Percentiles rank a stretch among this genome's conserved stretches.
phyloP scores from a whole-genome alignment of 139 green algal genomes.

The Haematococcus sp. region DNA sequence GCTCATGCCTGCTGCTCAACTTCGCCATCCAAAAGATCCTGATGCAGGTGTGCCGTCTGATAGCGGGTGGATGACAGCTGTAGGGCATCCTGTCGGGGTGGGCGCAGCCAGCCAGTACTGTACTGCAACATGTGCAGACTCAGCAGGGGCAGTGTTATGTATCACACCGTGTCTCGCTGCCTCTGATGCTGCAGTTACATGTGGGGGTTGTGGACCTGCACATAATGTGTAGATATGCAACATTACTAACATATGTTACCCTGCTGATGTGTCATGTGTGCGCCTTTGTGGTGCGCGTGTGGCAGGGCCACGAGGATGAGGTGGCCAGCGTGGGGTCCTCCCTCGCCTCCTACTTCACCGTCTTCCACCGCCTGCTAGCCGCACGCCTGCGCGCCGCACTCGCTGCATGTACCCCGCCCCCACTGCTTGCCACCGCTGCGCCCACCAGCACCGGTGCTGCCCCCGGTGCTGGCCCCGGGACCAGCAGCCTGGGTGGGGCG shows the following conservation, averaged over 20 bases:
- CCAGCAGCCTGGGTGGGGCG: neutral
- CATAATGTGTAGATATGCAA: too few species aligned
- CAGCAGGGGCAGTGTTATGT: too few species aligned
- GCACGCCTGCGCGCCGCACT: slow-evolving; percentile 19
- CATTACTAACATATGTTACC: too few species aligned
- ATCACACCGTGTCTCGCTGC: too few species aligned
- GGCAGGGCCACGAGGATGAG: slow-evolving; percentile 63
- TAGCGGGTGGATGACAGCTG: too few species aligned
- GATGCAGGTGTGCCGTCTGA: slow-evolving; percentile 39
- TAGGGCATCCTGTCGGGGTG: too few species aligned
- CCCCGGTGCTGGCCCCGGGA: neutral
- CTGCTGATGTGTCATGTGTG: too few species aligned
- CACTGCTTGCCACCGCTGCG: neutral
- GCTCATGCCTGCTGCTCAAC: slow-evolving; percentile 74
- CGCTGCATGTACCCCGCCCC: neutral
- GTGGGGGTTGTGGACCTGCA: too few species aligned
- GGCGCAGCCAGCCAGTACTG: too few species aligned
- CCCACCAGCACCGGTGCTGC: neutral
- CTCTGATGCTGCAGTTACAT: too few species aligned
- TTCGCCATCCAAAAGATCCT: slow-evolving; percentile 81
- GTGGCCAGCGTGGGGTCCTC: slow-evolving; percentile 47
- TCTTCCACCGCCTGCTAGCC: slow-evolving; percentile 69
- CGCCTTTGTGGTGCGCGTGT: too few species aligned
- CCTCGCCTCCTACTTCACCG: slow-evolving; percentile 73
- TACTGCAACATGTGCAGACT: too few species aligned